Conservation (phyloP, 169 alveolate species). For the Perkinsus marinus region DNA sequence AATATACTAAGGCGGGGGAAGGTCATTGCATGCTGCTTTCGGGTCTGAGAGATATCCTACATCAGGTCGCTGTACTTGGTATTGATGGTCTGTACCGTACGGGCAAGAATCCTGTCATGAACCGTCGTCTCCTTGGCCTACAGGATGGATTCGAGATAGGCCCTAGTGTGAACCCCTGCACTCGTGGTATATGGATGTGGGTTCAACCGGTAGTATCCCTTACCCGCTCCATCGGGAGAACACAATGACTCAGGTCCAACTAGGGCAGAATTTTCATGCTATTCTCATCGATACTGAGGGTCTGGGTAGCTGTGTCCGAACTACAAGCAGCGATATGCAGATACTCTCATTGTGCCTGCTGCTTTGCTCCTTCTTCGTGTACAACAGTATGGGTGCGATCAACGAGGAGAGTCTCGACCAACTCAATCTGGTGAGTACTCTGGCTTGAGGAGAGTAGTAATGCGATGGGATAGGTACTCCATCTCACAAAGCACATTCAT, state of each 20-base stretch:
- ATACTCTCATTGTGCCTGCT: constrained; percentile 45
- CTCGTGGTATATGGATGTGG: constrained; percentile 66
- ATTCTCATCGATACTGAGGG: constrained; percentile 65
- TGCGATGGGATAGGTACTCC: neutral
- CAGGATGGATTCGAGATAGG: constrained; percentile 54
- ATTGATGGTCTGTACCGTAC: constrained; percentile 62
- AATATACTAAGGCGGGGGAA: constrained; percentile 6
- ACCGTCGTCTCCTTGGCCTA: constrained; percentile 45
- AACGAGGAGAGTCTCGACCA: constrained; percentile 54
- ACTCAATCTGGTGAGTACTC: constrained; percentile 36
- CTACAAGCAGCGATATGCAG: constrained; percentile 47
- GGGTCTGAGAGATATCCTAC: too few species aligned
- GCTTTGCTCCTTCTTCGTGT: constrained; percentile 46
- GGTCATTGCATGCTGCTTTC: constrained; percentile 29
- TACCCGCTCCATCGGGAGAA: too few species aligned
- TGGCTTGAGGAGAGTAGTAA: too few species aligned
- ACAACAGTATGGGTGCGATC: constrained; percentile 51
- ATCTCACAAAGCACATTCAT: constrained; percentile 43
- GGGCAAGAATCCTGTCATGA: constrained; percentile 58
- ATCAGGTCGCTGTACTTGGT: constrained; percentile 28
- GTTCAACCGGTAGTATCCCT: constrained; percentile 21
- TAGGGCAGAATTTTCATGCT: constrained; percentile 36
- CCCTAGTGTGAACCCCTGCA: constrained; percentile 55
- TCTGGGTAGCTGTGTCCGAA: constrained; percentile 51
- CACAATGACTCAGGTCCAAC: constrained; percentile 19